phyloP scores from a whole-genome alignment of 2,329 filamentous ascomycete genomes.

The Fusarium bactridioides region DNA sequence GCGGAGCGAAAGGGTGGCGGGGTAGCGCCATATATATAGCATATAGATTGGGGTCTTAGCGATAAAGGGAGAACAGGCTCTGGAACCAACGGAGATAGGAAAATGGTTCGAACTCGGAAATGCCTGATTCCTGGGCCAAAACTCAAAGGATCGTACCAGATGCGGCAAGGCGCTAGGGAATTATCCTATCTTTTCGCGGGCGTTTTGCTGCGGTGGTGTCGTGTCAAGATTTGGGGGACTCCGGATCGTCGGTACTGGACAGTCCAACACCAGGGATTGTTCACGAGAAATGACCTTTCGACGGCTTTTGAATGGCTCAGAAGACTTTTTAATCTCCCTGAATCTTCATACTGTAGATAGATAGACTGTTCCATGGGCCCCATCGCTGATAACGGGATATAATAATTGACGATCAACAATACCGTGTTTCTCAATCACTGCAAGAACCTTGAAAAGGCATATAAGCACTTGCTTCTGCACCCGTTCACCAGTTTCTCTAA shows the following conservation, averaged over 20 bases:
- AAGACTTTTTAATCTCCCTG: background rate
- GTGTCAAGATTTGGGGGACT: slow-evolving; percentile 7
- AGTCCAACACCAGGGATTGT: background rate
- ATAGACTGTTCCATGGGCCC: background rate
- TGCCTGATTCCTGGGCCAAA: background rate
- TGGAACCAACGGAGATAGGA: slow-evolving; percentile 25
- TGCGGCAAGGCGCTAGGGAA: slow-evolving; percentile 2
- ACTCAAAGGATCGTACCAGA: background rate
- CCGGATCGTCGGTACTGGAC: background rate
- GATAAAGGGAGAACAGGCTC: slow-evolving; percentile 20
- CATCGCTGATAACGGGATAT: background rate
- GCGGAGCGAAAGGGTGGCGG: slow-evolving; percentile 34
- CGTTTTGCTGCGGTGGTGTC: slow-evolving; percentile 4
- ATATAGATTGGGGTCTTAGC: slow-evolving; percentile 3
- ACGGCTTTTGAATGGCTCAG: background rate
- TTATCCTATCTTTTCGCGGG: slow-evolving; percentile 25
- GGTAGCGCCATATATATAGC: slow-evolving; percentile 33
- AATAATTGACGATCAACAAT: background rate
- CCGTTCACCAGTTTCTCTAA: background rate
- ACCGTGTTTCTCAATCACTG: background rate
- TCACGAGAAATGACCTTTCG: background rate
- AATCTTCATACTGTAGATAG: background rate
- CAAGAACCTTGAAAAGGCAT: background rate
- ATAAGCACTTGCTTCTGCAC: slow-evolving; percentile 16
- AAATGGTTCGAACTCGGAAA: background rate